Base-by-base conservation (phyloP, 805 yeast genomes). In the Kurtzmaniella fragi region DNA sequence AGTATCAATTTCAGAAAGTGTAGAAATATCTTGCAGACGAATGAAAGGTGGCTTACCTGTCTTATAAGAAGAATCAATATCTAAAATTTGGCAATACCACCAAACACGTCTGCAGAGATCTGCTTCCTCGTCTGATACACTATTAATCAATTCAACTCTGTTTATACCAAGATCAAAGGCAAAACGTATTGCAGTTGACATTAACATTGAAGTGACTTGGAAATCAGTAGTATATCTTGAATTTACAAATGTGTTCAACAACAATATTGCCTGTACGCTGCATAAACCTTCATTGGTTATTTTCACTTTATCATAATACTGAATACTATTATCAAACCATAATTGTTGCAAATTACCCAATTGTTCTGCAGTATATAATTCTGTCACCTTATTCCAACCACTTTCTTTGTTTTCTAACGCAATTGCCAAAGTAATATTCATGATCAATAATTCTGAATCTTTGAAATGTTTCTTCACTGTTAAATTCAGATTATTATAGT, bases 261-360 rank as follows among this genome's bases (percentile, higher is more conserved):
- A 48, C 12, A 80, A 44, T 2, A 78, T 54, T 0, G 76, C 80
- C 49, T 70, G 78, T 4, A 78, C 51, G 2, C 79, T 67, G 20
- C 54, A 56, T 0, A 74, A 32, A 7, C 80, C 81, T 44, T 74
- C 80, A 43, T 71, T 70, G 20, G 64, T 47, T 2, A 72, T 53
- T 3, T 72, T 55, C 5, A 77, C 56, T 38, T 73, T 66, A 42
- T 75, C 78, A 46, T 70, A 80, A 52, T 75, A 80, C 46, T 59
- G 70, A 17, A 78, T 48, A 1, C 80, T 57, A 32, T 50, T 49
- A 36, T 50, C 42, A 28, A 58, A 50, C 16, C 53, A 48, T 4
- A 34, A 36, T 6, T 40, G 31, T 31, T 53, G 49, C 12, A 54
- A 39, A 5, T 40, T 43, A 5, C 32, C 38, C 25, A 59, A 34